Percentiles rank a stretch among this genome's conserved stretches.
phyloP scores from a whole-genome alignment of 2,329 filamentous ascomycete genomes.

The Raffaelea ambrosiae region DNA sequence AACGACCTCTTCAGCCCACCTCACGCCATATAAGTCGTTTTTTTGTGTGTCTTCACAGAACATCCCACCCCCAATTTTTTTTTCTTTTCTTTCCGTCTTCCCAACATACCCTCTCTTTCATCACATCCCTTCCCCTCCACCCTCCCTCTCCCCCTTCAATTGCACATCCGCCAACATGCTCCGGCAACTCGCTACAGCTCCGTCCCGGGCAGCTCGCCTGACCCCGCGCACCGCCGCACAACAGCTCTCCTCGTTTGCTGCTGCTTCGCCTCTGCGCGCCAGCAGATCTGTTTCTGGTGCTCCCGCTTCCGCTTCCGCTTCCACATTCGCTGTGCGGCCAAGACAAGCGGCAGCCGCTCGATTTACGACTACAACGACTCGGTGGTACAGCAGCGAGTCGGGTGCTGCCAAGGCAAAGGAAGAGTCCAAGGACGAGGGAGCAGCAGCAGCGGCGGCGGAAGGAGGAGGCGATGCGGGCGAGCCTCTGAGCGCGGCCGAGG shows the following conservation, averaged over 20 bases:
- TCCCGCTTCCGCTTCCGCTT: too few relatives aligned
- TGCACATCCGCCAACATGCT: conserved; percentile 3
- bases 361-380: neutral
- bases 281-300: too few relatives aligned
- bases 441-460: conserved; percentile 9
- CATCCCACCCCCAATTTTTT: neutral
- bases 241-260: neutral
- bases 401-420: conserved; percentile 21
- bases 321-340: neutral
- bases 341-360: conserved; percentile 1
- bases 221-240: conserved; percentile 1
- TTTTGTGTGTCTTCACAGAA: conserved; percentile 1
- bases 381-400: conserved; percentile 39
- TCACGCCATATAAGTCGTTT: too few relatives aligned
- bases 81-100: neutral
- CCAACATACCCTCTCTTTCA: neutral
- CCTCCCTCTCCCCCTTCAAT: neutral
- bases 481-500: conserved; percentile 10
- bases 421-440: conserved; percentile 16
- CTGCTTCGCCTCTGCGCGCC: conserved; percentile 15
- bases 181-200: conserved; percentile 8
- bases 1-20: too few relatives aligned
- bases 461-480: conserved; percentile 16
- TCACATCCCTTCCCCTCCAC: neutral
- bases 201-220: conserved; percentile 9